Percentiles rank a stretch among this genome's conserved stretches.
phyloP scores from a whole-genome alignment of 805 yeast genomes.

The Candida tallmaniae region DNA sequence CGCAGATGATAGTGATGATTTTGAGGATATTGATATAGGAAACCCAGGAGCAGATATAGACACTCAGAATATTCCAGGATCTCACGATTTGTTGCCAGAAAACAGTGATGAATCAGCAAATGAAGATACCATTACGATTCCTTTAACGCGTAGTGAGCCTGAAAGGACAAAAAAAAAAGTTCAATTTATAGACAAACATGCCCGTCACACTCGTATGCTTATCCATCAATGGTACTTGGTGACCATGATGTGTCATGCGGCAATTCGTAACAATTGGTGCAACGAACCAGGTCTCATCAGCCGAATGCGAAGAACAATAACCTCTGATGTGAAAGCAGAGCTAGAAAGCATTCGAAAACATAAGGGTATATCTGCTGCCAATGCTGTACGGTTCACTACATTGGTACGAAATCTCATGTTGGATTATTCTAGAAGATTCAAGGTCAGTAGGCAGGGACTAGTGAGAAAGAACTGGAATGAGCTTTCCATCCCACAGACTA shows the following conservation, averaged over 20 bases:
- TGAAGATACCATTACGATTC: constrained; percentile 5
- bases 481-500: constrained; percentile 17
- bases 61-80: too few relatives aligned
- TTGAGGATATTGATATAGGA: neutral
- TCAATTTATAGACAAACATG: constrained; percentile 47
- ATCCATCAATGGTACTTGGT: constrained; percentile 59
- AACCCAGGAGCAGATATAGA: too few relatives aligned
- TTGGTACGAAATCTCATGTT: constrained; percentile 66
- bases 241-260: constrained; percentile 63
- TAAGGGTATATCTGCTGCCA: constrained; percentile 24
- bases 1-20: neutral
- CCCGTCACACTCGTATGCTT: constrained; percentile 45
- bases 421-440: constrained; percentile 55
- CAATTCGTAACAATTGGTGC: constrained; percentile 71
- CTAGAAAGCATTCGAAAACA: constrained; percentile 8
- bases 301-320: constrained; percentile 42
- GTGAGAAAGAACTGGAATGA: constrained; percentile 34
- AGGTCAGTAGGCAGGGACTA: constrained; percentile 39
- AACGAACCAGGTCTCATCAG: constrained; percentile 41
- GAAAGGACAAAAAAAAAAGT: constrained; percentile 21
- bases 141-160: constrained; percentile 9
- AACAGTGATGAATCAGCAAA: neutral
- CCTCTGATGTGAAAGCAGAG: constrained; percentile 22
- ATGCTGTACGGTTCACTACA: constrained; percentile 68
- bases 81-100: too few relatives aligned